Conservation (phyloP, 2,329 filamentous ascomycete species). For the Cladosporium austrohemisphaericum region DNA sequence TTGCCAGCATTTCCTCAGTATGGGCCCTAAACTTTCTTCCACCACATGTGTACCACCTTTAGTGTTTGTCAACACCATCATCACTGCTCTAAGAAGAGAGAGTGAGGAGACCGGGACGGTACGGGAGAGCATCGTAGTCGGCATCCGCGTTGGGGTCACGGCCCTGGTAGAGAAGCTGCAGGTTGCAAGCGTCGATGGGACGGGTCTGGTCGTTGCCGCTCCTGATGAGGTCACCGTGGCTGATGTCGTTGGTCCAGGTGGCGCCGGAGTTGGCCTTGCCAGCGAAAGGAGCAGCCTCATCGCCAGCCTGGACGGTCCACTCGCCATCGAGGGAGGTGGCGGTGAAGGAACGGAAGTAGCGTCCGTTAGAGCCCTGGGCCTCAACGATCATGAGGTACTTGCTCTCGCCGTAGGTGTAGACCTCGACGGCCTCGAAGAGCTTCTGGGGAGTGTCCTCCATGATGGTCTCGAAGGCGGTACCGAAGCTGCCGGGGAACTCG, state of each 20-base stretch:
- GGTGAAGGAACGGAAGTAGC: conserved; percentile 66
- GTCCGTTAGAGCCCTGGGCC: conserved; percentile 53
- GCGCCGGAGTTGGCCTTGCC: conserved; percentile 63
- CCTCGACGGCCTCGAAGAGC: conserved; percentile 64
- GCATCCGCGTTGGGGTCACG: conserved; percentile 40
- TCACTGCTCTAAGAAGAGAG: conserved; percentile 28
- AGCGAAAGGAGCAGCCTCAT: conserved; percentile 60
- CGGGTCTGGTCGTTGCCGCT: conserved; percentile 58
- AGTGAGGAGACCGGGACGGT: conserved; percentile 55
- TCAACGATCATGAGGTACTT: conserved; percentile 68
- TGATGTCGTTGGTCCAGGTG: conserved; percentile 64
- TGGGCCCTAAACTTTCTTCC: too few species aligned
- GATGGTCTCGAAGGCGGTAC: conserved; percentile 47
- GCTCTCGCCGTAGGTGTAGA: conserved; percentile 58
- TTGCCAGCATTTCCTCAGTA: too few species aligned
- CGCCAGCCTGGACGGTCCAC: conserved; percentile 57
- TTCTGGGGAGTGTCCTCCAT: conserved; percentile 54
- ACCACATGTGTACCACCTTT: too few species aligned
- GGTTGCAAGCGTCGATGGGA: conserved; percentile 60
- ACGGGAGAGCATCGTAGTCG: conserved; percentile 53
- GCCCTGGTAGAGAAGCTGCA: conserved; percentile 64
- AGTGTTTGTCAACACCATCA: too few species aligned
- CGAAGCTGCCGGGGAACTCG: conserved; percentile 61
- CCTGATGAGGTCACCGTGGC: conserved; percentile 61
- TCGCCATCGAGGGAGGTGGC: conserved; percentile 53